Conservation (phyloP, 805 yeast species). For the Ogataea glucozyma region DNA sequence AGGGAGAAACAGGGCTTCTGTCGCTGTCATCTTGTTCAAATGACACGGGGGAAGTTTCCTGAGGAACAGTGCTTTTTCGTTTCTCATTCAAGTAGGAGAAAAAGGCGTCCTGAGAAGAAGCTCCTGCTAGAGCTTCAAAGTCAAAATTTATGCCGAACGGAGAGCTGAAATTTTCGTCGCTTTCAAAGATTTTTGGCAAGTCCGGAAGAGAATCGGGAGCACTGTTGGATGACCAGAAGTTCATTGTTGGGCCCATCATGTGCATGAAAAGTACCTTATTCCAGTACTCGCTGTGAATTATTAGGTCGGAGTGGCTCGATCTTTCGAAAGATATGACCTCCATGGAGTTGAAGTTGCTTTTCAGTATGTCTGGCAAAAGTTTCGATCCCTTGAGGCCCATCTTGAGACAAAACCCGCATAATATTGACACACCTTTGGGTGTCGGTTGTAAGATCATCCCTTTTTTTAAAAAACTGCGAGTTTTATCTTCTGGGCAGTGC, state of each 20-base stretch:
- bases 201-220: constrained; percentile 50
- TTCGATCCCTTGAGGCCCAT: constrained; percentile 47
- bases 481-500: constrained; percentile 76
- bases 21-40: not conserved
- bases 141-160: constrained; percentile 17
- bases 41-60: constrained; percentile 1
- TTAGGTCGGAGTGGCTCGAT: constrained; percentile 53
- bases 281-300: constrained; percentile 62
- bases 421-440: constrained; percentile 80
- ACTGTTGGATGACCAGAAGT: constrained; percentile 64
- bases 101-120: constrained; percentile 21
- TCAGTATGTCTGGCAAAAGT: constrained; percentile 36
- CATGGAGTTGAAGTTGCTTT: constrained; percentile 69
- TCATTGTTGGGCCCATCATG: constrained; percentile 66
- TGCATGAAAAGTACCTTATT: constrained; percentile 60
- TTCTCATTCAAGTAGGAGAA: constrained; percentile 26
- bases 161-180: constrained; percentile 11
- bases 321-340: constrained; percentile 68
- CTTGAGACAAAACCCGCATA: constrained; percentile 59
- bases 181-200: constrained; percentile 25
- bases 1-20: constrained; percentile 49
- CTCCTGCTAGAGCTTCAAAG: constrained; percentile 7
- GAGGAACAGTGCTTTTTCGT: constrained; percentile 11
- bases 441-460: constrained; percentile 71
- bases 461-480: constrained; percentile 48